phyloP scores from a whole-genome alignment of 2,329 filamentous ascomycete genomes.

The Nemania sp. region DNA sequence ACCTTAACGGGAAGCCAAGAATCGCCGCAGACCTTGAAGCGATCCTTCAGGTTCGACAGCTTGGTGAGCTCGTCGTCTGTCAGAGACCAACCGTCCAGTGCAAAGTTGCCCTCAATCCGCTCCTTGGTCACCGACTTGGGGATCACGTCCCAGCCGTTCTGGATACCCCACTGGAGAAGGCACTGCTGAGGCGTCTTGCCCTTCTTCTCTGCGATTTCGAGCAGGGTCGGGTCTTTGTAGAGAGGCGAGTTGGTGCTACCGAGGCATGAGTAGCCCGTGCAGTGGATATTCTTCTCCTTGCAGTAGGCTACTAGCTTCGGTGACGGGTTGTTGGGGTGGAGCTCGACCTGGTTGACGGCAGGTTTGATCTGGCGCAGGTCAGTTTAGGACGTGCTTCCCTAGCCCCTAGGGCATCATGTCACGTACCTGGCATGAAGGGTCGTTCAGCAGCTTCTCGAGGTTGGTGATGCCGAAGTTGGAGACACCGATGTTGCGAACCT shows the following conservation, averaged over 20 bases:
- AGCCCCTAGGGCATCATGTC: slow-evolving; percentile 11
- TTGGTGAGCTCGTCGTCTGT: slow-evolving; percentile 71
- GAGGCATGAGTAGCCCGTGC: slow-evolving; percentile 74
- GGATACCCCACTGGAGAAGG: slow-evolving; percentile 77
- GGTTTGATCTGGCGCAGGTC: slow-evolving; percentile 50
- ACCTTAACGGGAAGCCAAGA: slow-evolving; percentile 75
- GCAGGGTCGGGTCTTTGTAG: slow-evolving; percentile 66
- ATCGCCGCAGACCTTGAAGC: slow-evolving; percentile 83
- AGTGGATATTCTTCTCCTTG: slow-evolving; percentile 73
- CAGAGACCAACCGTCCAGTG: slow-evolving; percentile 73
- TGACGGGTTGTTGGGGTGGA: slow-evolving; percentile 81
- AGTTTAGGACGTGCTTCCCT: neutral
- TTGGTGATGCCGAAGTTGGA: slow-evolving; percentile 85
- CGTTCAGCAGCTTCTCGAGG: slow-evolving; percentile 73
- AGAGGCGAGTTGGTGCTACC: slow-evolving; percentile 72
- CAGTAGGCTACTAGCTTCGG: slow-evolving; percentile 76
- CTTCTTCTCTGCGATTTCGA: slow-evolving; percentile 65
- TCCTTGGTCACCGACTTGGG: slow-evolving; percentile 78
- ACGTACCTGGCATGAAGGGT: slow-evolving; percentile 63
- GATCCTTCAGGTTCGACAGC: slow-evolving; percentile 68
- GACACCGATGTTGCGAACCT: slow-evolving; percentile 80
- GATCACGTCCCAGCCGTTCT: slow-evolving; percentile 81
- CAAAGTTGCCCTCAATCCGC: slow-evolving; percentile 76
- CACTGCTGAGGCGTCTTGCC: slow-evolving; percentile 75
- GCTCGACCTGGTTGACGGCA: slow-evolving; percentile 81